Conservation (phyloP, 495 filamentous ascomycete genomes). For the Aspergillus haitiensis region DNA sequence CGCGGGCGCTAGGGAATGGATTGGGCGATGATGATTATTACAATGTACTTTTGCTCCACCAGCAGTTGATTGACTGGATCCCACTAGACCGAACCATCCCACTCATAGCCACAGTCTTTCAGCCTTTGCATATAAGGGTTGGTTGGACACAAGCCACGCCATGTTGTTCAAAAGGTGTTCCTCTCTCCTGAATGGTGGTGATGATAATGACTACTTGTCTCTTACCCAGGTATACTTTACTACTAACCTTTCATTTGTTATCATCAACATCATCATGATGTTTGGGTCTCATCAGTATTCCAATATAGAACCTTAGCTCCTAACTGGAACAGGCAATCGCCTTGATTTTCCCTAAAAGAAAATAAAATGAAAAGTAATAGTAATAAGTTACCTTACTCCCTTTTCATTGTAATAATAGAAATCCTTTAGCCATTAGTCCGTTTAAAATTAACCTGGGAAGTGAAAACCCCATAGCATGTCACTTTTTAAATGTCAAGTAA, state of each 20-base stretch:
- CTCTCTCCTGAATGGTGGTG: not conserved
- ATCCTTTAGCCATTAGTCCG: too few relatives aligned
- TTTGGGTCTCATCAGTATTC: not conserved
- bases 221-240: not conserved
- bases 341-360: not conserved
- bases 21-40: conserved; percentile 15
- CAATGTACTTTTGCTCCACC: conserved; percentile 14
- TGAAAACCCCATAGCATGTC: not conserved
- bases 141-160: conserved; percentile 15
- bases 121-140: not conserved
- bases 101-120: conserved; percentile 17
- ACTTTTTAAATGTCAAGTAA: not conserved
- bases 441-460: too few relatives aligned
- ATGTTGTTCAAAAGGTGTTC: conserved; percentile 2
- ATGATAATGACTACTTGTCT: conserved; percentile 7
- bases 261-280: not conserved
- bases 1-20: conserved; percentile 13
- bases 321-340: conserved; percentile 11
- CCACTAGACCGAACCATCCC: conserved; percentile 1
- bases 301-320: not conserved
- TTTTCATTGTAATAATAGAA: too few relatives aligned
- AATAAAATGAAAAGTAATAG: too few relatives aligned
- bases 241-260: not conserved
- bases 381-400: too few relatives aligned
- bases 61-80: conserved; percentile 11